Base-by-base conservation (phyloP, 352 stramenopile species). In the Phytophthora macrochlamydospora region DNA sequence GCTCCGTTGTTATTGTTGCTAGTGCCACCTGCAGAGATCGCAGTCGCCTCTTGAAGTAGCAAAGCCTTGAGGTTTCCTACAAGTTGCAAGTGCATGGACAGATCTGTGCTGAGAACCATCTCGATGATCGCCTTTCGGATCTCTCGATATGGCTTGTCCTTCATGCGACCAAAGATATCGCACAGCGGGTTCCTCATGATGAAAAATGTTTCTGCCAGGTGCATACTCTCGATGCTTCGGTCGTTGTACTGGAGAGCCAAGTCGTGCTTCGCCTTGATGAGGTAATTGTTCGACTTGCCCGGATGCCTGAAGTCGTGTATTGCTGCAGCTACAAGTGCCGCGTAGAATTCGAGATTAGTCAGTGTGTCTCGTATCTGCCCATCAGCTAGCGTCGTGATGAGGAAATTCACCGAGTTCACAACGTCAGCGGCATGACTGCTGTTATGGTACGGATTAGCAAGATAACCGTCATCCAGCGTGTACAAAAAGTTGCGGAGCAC, bases 251-350 rank as follows among this genome's bases (percentile, higher is more conserved):
- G 73, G 28, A 95, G 78, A 32, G 90, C 84, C 28, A 97, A 73
- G 56, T 90, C 83, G 57, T 91, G 78, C 32, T 90, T 87, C 18
- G 72, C 70, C 62, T 92, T 93, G 65, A 94, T 90, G 28, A 93
- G 73, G 67, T 94, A 95, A 64, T 91, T 92, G 74, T 95, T 93
- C 9, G 83, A 92, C 49, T 92, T 93, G 46, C 87, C 87, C 13
- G 85, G 86, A 62, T 96, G 89, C 1, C 83, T 73, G 54, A 95
- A 94, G 58, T 96, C 89, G 55, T 96, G 89, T 59, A 95, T 92
- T 2, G 89, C 87, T 12, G 86, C 87, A 14, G 84, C 87, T 31
- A 95, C 75, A 4, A 95, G 69, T 29, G 86, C 81, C 28, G 86
- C 86, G 59, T 91, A 94, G 48, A 94, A 88, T 60, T 94, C 86